Percentiles rank a stretch among this genome's conserved stretches.
These are phyloP conservation scores for Chrysanthemum makinoi DNA, from an alignment of 129 eudicot species.

Conservation along the genomic window DNA sequence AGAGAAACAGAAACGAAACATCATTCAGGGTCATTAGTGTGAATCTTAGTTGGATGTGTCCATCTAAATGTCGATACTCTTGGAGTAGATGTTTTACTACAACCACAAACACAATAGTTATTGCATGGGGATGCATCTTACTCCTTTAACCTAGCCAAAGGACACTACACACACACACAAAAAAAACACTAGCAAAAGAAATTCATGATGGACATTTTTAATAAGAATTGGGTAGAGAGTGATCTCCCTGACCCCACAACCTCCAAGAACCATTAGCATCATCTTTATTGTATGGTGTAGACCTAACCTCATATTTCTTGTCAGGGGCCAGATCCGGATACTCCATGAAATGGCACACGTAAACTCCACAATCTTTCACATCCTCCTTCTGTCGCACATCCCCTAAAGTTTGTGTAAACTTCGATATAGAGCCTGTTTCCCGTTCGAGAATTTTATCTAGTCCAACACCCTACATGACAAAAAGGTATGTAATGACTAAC, in stretches of 20 bases:
- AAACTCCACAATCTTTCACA: not conserved
- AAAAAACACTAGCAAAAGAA: not conserved
- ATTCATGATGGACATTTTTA: conserved; percentile 56
- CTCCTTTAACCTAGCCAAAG: no score
- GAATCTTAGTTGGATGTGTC: no score
- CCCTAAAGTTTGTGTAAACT: not conserved
- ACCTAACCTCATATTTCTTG: not conserved
- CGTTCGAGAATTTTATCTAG: not conserved
- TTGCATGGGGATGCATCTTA: no score
- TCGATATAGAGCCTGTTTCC: not conserved
- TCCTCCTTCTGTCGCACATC: not conserved
- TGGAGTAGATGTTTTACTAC: no score
- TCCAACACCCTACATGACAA: conserved; percentile 1
- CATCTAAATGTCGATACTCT: no score
- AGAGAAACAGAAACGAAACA: no score
- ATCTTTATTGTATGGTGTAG: no score
- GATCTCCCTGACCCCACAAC: conserved; percentile 96
- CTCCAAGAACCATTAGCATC: conserved; percentile 39
- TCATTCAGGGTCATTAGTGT: no score
- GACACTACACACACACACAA: no score
- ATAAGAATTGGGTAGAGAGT: conserved; percentile 88
- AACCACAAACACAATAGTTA: no score
- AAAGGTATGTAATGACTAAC: not conserved
- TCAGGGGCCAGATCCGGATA: not conserved
- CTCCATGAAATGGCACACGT: not conserved